These are phyloP conservation scores for Schizopora paradoxa DNA, from an alignment of 1,284 basidiomycete genomes.

Conservation along the genomic window DNA sequence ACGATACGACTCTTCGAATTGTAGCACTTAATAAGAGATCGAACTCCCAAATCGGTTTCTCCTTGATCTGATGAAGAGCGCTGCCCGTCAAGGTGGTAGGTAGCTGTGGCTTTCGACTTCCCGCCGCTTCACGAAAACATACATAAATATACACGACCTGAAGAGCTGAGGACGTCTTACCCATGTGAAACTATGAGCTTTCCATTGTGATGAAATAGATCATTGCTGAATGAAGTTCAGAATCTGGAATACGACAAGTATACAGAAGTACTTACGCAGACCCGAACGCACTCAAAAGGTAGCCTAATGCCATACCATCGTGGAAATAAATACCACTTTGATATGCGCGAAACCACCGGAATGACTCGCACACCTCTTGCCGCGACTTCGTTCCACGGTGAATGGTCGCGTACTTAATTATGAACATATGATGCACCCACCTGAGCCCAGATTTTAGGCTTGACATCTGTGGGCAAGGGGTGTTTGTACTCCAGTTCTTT, in stretches of 20 bases:
- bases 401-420: neutral
- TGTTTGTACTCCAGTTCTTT: slow-evolving; percentile 19
- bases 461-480: slow-evolving; percentile 16
- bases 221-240: slow-evolving; percentile 26
- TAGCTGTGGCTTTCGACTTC: slow-evolving; percentile 45
- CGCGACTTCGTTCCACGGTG: slow-evolving; percentile 47
- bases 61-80: slow-evolving; percentile 53
- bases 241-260: neutral
- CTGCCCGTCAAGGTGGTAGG: slow-evolving; percentile 33
- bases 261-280: slow-evolving; percentile 42
- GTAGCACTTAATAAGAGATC: slow-evolving; percentile 56
- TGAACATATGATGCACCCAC: slow-evolving; percentile 22
- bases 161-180: no score
- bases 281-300: slow-evolving; percentile 64
- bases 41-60: slow-evolving; percentile 61
- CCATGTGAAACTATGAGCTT: slow-evolving; percentile 75
- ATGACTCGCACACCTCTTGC: slow-evolving; percentile 74
- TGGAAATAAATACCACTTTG: slow-evolving; percentile 71
- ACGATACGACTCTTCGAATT: slow-evolving; percentile 48
- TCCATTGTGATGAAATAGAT: slow-evolving; percentile 56
- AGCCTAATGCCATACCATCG: slow-evolving; percentile 61
- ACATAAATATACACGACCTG: neutral
- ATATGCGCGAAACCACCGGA: slow-evolving; percentile 69
- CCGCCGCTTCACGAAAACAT: slow-evolving; percentile 39
- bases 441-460: slow-evolving; percentile 34